These are phyloP conservation scores for Knufia fluminis DNA, from an alignment of 2,329 filamentous ascomycete species.

Conservation along the genomic window DNA sequence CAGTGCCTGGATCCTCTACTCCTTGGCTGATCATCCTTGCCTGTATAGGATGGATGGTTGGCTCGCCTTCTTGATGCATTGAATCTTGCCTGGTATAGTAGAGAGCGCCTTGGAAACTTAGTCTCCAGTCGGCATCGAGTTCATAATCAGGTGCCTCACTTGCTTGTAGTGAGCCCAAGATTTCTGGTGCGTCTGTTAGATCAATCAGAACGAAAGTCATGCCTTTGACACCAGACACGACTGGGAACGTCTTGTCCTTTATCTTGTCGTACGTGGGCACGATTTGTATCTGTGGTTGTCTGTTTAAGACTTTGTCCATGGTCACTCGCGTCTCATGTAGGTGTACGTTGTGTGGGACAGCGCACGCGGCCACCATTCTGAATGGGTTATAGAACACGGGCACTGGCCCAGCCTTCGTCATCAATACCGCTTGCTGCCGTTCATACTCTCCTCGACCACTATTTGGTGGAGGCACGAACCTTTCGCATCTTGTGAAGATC, in stretches of 20 bases:
- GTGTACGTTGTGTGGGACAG: conserved; percentile 59
- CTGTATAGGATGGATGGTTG: conserved; percentile 26
- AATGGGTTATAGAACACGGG: conserved; percentile 32
- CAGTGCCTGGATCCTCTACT: conserved; percentile 54
- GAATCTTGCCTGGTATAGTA: conserved; percentile 26
- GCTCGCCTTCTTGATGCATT: conserved; percentile 21
- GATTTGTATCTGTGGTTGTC: conserved; percentile 23
- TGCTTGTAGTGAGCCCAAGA: conserved; percentile 21
- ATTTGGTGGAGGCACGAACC: conserved; percentile 3
- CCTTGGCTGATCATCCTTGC: conserved; percentile 26
- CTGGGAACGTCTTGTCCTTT: conserved; percentile 33
- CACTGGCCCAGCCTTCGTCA: conserved; percentile 38
- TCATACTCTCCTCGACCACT: conserved; percentile 14
- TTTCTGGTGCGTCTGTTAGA: conserved; percentile 23
- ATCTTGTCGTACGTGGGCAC: conserved; percentile 23
- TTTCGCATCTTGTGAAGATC: conserved; percentile 8
- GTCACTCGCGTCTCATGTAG: conserved; percentile 41
- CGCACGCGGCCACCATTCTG: conserved; percentile 40
- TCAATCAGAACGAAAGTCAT: conserved; percentile 45
- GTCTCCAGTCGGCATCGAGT: conserved; percentile 26
- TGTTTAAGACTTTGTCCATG: conserved; percentile 23
- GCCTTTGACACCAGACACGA: conserved; percentile 60
- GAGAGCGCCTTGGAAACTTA: conserved; percentile 26
- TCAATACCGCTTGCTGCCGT: conserved; percentile 19
- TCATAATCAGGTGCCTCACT: conserved; percentile 24